Base-by-base conservation (phyloP, 345 rosid species). In the Laguncularia racemosa region DNA sequence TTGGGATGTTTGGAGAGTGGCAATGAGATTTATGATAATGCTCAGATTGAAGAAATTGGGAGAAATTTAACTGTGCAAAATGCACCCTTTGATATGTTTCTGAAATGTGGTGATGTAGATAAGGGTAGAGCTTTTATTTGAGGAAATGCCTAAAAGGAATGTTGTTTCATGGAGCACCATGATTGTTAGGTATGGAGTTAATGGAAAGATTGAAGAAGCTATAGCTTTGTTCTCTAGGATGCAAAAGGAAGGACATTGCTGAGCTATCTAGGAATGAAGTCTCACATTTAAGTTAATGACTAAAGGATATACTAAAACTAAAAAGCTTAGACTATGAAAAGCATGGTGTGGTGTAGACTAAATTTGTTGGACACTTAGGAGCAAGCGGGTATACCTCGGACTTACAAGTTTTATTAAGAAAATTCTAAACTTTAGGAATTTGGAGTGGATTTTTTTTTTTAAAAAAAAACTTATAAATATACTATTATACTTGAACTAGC, bases 91-190 rank as follows among this genome's bases (percentile, higher is more conserved):
- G 81, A 79, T 62, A 73, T 79, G 81, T 50, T 61, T 63, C 54
- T 79, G 63, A 79, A 79, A 63, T 76, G 84, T 44, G 84, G 81
- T 52, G 67, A 55, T 47, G 62, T 71, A 10, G 72, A 64, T 54
- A 53, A 16, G 17, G 84, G 77, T 0, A 64, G 63, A 56, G 65
- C 61, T 28, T n/a, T 20, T 76, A 58, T 76, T 73, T 9, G 44
- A 64, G 15, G 50, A 59, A 55, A 76, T 76, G 76, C 56, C 44
- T 59, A 64, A 64, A 13, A 76, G 73, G 61, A 80, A 71, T 59
- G 77, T 79, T 16, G 57, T 79, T 68, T 63, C 79, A 0, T 79
- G 84, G 81, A 79, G 79, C 67, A 61, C 79, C 0, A 66, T 79
- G 77, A 66, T 79, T 48, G 72, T 66, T 49, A 81, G 84, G 26